Evolutionary conservation across 2,329 filamentous ascomycete genomes (phyloP), one percentile per base, ranked within the genome.

Genomic region (Aspergillus costaricaensis): DNA sequence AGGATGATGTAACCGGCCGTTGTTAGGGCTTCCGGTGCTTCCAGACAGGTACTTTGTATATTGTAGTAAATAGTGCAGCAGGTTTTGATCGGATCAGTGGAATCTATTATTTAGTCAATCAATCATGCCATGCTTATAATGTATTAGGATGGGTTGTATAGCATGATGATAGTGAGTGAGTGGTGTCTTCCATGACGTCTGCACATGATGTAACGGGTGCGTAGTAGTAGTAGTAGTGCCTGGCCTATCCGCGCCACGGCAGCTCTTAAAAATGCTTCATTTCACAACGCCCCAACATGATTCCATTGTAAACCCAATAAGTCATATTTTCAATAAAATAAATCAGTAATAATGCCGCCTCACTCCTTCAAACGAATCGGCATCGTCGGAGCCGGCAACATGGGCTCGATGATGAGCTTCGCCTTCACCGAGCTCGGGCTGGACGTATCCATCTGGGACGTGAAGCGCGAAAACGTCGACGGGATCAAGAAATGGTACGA

Each of bases 371-470:
- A 75, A 48, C 69, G 67, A 50, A 77, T 78, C 55, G 76, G 76
- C 32, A 70, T 78, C 25, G 75, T 77, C 43, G 76, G 76, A 38
- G 75, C 72, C 58, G 76, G 76, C 15, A 77, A 74, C 58, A 78
- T 79, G 76, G 76, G 76, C 50, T 77, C 76, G 27, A 78, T 77
- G 74, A 78, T 79, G 76, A 68, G 74, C 57, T 74, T 77, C 60
- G 76, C 75, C 17, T 78, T 79, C 39, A 71, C 74, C 0, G 76
- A 78, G 43, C 60, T 76, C 4, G 75, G 76, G 0, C 68, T 76
- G 12, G 68, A 77, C 43, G 74, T 78, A 7, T 78, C 76, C 1
- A 65, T 78, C 2, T 79, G 76, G 74, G 76, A 79, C 55, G 69
- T 73, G 14, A 67, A 68, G 2, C 67, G 64, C 7, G 49, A 66